Evolutionary conservation across 2,329 filamentous ascomycete species (phyloP).

Genomic region (Fusarium pininemorale): DNA sequence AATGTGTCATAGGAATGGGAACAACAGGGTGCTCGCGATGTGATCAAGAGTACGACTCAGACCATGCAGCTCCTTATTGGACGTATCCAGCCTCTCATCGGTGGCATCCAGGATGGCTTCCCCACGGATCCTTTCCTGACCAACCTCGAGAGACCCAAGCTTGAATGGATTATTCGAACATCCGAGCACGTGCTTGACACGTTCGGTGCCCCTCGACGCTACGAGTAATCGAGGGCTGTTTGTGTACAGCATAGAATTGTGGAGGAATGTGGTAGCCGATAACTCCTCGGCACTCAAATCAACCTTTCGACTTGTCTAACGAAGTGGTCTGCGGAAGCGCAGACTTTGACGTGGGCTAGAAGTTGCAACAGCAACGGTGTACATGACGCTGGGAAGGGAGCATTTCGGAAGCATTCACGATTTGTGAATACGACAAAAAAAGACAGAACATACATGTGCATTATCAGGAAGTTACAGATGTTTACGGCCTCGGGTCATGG

Average conservation of each 20-base stretch:
- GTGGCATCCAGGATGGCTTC: constrained; percentile 48
- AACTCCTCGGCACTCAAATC: not conserved
- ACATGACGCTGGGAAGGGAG: constrained; percentile 34
- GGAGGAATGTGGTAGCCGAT: not conserved
- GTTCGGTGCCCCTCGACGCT: constrained; percentile 43
- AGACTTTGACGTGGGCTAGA: constrained; percentile 8
- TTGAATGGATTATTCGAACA: constrained; percentile 52
- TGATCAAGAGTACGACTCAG: constrained; percentile 51
- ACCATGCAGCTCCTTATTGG: constrained; percentile 52
- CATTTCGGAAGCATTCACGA: constrained; percentile 28
- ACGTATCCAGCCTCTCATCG: constrained; percentile 48
- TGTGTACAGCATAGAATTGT: constrained; percentile 15
- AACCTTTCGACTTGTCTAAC: constrained; percentile 22
- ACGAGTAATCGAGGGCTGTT: constrained; percentile 39
- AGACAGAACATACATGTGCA: constrained; percentile 28
- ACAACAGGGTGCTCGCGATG: constrained; percentile 48
- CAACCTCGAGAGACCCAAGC: constrained; percentile 50
- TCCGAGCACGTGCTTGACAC: constrained; percentile 49
- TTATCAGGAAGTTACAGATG: constrained; percentile 36
- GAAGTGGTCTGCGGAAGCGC: constrained; percentile 19
- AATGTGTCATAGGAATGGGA: constrained; percentile 50
- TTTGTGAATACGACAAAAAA: constrained; percentile 15
- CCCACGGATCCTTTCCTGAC: constrained; percentile 52
- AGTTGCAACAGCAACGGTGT: constrained; percentile 44
- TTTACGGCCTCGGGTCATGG: constrained; percentile 25